Percentiles rank a stretch among this genome's conserved stretches.
Conservation (phyloP, 768 basidiomycete species). For the Candolleomyces aberdarensis region DNA sequence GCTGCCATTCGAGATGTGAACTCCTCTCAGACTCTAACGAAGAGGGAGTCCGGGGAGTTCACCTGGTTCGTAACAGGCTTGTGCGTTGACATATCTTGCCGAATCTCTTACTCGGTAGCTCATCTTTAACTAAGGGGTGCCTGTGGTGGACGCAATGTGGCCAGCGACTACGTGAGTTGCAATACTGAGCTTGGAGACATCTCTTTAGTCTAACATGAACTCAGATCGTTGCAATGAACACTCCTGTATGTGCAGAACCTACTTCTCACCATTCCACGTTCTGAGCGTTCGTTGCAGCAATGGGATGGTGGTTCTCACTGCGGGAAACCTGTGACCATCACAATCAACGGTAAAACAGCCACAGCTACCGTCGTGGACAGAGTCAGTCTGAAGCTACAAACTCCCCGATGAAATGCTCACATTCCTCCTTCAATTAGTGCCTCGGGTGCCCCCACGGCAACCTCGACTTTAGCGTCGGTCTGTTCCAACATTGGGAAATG, state of each 20-base stretch:
- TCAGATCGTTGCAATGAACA: slow-evolving; percentile 45
- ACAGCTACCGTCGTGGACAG: slow-evolving; percentile 44
- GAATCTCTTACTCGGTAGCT: neutral
- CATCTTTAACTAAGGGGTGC: slow-evolving; percentile 34
- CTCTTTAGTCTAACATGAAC: neutral
- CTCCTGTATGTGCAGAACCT: slow-evolving; percentile 26
- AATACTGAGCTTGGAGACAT: neutral
- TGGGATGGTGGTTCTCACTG: slow-evolving; percentile 40
- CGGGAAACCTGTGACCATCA: slow-evolving; percentile 42
- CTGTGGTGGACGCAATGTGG: slow-evolving; percentile 29
- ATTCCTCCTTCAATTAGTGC: slow-evolving; percentile 28
- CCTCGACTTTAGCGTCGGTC: slow-evolving; percentile 44
- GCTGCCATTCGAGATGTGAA: neutral
- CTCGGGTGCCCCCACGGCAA: slow-evolving; percentile 33
- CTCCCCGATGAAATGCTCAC: neutral
- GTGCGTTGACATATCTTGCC: slow-evolving; percentile 11
- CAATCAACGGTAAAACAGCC: slow-evolving; percentile 30
- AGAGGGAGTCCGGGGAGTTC: slow-evolving; percentile 12
- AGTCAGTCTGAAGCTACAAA: slow-evolving; percentile 21
- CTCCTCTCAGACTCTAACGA: neutral
- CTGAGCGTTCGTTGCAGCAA: slow-evolving; percentile 25
- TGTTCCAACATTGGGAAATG: slow-evolving; percentile 42
- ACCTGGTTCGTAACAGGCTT: slow-evolving; percentile 24
- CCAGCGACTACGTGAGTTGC: slow-evolving; percentile 28
- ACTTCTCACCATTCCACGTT: neutral